Percentiles rank a stretch among this genome's conserved stretches.
Conservation (phyloP, 805 yeast genomes). For the Lipomyces mesembrius region DNA sequence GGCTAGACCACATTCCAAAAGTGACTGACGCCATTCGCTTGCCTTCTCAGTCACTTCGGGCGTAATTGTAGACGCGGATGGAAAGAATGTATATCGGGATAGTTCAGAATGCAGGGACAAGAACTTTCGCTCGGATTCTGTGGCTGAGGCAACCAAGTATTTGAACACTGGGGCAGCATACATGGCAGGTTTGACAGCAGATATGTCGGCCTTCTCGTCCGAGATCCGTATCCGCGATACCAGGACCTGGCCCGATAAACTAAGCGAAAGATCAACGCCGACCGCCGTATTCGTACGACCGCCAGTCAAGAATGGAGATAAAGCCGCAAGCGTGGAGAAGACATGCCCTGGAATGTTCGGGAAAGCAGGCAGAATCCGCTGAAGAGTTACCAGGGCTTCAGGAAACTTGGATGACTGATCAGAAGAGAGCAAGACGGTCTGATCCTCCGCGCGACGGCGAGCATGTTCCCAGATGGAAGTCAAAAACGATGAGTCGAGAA, state of each 20-base stretch:
- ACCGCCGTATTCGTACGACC: constrained; percentile 34
- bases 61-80: neutral
- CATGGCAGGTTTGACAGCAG: constrained; percentile 11
- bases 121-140: constrained; percentile 15
- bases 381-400: constrained; percentile 21
- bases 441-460: constrained; percentile 49
- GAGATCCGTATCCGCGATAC: constrained; percentile 26
- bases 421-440: constrained; percentile 44
- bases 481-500: constrained; percentile 45
- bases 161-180: constrained; percentile 22
- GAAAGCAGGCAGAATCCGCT: constrained; percentile 41
- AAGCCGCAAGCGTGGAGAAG: constrained; percentile 45
- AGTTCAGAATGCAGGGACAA: constrained; percentile 19
- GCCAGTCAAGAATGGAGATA: constrained; percentile 48
- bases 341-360: constrained; percentile 47
- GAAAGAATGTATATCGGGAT: constrained; percentile 14
- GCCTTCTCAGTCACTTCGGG: constrained; percentile 36
- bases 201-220: constrained; percentile 27
- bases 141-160: constrained; percentile 25
- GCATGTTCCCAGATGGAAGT: constrained; percentile 49
- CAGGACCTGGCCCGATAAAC: constrained; percentile 33
- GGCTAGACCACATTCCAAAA: constrained; percentile 45
- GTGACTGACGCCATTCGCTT: constrained; percentile 50
- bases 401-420: constrained; percentile 8
- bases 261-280: constrained; percentile 28